Evolutionary conservation across 108 stramenopile genomes (phyloP).

Genomic region (Poteriospumella lacustris): DNA sequence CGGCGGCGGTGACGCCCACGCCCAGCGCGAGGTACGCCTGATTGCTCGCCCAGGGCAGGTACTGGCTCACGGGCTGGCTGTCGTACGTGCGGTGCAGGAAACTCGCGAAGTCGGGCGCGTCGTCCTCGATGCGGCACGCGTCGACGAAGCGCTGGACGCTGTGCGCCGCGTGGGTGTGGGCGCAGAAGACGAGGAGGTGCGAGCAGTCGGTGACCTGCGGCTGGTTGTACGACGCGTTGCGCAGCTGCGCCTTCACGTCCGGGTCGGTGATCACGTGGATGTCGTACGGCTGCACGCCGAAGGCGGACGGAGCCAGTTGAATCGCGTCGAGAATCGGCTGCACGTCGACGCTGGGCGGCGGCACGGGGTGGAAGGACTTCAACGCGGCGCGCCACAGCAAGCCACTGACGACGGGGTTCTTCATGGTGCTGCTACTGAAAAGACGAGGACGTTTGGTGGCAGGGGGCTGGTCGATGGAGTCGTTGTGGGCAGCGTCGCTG

Average conservation of each 20-base stretch:
- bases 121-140: not conserved
- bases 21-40: not conserved
- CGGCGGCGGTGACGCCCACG: not conserved
- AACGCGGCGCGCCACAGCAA: not conserved
- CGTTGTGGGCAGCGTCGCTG: too few species aligned
- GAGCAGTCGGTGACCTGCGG: not conserved
- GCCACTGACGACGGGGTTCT: not conserved
- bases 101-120: not conserved
- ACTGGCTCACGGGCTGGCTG: not conserved
- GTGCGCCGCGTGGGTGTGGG: not conserved
- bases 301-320: not conserved
- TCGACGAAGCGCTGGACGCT: not conserved
- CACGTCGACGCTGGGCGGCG: not conserved
- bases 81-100: too few species aligned
- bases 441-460: too few species aligned
- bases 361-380: not conserved
- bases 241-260: not conserved
- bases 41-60: not conserved
- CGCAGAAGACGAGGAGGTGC: not conserved
- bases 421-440: too few species aligned
- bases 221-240: not conserved
- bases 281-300: not conserved
- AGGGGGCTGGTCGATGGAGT: too few species aligned
- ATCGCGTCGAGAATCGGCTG: not conserved
- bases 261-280: not conserved